Percentiles rank a stretch among this genome's conserved stretches.
Evolutionary conservation across 2,329 filamentous ascomycete species (phyloP).

Genomic region (Aureobasidium uvarum): DNA sequence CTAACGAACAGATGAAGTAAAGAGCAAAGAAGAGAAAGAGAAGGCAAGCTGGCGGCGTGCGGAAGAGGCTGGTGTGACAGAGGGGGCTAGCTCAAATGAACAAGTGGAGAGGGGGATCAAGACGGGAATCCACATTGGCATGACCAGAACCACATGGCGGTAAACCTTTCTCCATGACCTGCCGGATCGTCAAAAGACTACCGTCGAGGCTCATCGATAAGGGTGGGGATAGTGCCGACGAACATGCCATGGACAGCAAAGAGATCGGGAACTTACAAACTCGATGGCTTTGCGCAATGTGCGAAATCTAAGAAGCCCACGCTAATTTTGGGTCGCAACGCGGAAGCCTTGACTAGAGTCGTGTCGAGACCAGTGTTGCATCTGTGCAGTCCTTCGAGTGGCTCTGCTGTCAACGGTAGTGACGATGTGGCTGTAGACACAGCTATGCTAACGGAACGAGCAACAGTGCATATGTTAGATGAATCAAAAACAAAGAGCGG

Average conservation of each 20-base stretch:
- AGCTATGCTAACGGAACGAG: not conserved
- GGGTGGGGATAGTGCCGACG: not conserved
- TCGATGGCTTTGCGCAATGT: conserved; percentile 2
- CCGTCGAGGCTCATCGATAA: not conserved
- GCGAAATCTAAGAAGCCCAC: not conserved
- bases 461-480: not conserved
- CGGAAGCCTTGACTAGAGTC: conserved; percentile 5
- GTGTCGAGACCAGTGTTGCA: conserved; percentile 1
- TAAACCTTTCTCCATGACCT: not conserved
- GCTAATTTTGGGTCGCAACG: conserved; percentile 6
- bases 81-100: conserved; percentile 10
- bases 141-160: conserved; percentile 1
- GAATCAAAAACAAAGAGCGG: not conserved
- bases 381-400: not conserved
- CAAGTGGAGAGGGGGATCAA: conserved; percentile 18
- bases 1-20: not conserved
- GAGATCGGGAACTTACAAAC: conserved; percentile 11
- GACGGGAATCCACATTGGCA: conserved; percentile 10
- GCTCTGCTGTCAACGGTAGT: conserved; percentile 1
- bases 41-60: not conserved
- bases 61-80: conserved; percentile 13
- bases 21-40: not conserved
- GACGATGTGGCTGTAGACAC: not conserved
- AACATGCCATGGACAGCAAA: not conserved
- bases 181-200: not conserved